Conservation (phyloP, 2,329 filamentous ascomycete genomes). For the Aspergillus vadensis region DNA sequence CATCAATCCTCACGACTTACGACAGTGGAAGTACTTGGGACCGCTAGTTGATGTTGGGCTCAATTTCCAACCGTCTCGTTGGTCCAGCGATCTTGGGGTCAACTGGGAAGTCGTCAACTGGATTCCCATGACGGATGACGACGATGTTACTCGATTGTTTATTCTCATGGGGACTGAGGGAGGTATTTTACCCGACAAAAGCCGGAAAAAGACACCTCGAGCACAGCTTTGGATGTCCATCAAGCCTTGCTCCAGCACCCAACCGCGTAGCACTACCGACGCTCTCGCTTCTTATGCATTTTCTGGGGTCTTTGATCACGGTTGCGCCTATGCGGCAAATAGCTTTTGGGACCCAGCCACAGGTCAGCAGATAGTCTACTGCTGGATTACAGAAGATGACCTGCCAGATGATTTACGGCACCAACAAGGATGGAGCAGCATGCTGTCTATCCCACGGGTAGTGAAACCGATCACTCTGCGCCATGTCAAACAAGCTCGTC, state of each 20-base stretch:
- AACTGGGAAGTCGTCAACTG: constrained; percentile 58
- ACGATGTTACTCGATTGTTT: constrained; percentile 40
- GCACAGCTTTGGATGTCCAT: constrained; percentile 52
- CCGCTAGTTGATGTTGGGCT: constrained; percentile 45
- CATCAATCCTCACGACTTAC: constrained; percentile 43
- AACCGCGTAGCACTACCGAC: constrained; percentile 3
- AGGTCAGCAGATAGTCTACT: constrained; percentile 47
- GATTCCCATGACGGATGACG: constrained; percentile 42
- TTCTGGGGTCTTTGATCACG: constrained; percentile 53
- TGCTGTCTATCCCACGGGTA: constrained; percentile 51
- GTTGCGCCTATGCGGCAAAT: constrained; percentile 53
- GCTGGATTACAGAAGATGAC: constrained; percentile 57
- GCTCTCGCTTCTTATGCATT: constrained; percentile 41
- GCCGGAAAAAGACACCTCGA: constrained; percentile 29
- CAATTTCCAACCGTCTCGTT: constrained; percentile 45
- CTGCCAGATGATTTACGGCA: constrained; percentile 47
- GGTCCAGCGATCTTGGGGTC: constrained; percentile 54
- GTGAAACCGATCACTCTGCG: constrained; percentile 44
- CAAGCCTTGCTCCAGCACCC: constrained; percentile 18
- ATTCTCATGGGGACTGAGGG: constrained; percentile 53
- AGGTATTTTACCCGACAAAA: constrained; percentile 25
- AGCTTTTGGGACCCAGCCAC: constrained; percentile 51
- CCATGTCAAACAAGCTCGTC: constrained; percentile 41
- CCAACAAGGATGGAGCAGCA: constrained; percentile 53
- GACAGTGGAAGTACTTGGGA: constrained; percentile 51